A percentile compares a stretch with the other conserved stretches of the same genome.
phyloP scores from a whole-genome alignment of 495 filamentous ascomycete species.

The Lasiosphaeria ovina region DNA sequence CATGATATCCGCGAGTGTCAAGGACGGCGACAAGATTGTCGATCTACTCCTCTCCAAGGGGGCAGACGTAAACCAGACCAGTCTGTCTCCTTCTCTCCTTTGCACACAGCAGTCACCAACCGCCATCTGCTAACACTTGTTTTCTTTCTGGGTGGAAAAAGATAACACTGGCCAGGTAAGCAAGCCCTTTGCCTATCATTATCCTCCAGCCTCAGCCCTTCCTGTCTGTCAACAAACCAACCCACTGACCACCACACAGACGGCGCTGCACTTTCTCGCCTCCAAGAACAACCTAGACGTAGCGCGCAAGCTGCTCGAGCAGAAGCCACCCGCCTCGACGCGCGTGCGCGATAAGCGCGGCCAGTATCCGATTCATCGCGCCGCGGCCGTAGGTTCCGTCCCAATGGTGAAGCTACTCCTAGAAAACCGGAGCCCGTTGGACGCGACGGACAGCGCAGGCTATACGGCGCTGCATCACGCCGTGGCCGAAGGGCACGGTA shows the following conservation, averaged over 20 bases:
- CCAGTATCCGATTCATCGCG: constrained; percentile 85
- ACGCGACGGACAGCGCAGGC: constrained; percentile 81
- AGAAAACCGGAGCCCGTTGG: constrained; percentile 75
- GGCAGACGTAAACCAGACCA: constrained; percentile 80
- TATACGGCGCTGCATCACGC: constrained; percentile 91
- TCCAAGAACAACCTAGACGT: constrained; percentile 84
- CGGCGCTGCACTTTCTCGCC: constrained; percentile 85
- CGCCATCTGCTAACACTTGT: not conserved
- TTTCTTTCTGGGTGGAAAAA: not conserved
- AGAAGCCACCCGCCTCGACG: constrained; percentile 70
- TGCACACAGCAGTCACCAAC: not conserved
- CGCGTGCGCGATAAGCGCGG: constrained; percentile 81
- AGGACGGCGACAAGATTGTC: constrained; percentile 65
- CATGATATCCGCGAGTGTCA: constrained; percentile 86
- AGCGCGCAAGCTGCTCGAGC: constrained; percentile 70
- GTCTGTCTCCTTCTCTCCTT: constrained; percentile 36
- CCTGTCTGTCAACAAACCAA: not conserved
- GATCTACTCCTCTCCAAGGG: constrained; percentile 75
- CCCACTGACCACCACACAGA: constrained; percentile 45
- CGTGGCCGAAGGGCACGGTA: constrained; percentile 84
- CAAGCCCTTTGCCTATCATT: not conserved
- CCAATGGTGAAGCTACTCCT: constrained; percentile 82
- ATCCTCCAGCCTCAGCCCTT: not conserved
- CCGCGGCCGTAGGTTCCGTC: constrained; percentile 82
- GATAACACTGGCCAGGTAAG: constrained; percentile 24